Percentiles rank a stretch among this genome's conserved stretches.
Conservation (phyloP, 495 filamentous ascomycete species). For the Penicillium arizonense region DNA sequence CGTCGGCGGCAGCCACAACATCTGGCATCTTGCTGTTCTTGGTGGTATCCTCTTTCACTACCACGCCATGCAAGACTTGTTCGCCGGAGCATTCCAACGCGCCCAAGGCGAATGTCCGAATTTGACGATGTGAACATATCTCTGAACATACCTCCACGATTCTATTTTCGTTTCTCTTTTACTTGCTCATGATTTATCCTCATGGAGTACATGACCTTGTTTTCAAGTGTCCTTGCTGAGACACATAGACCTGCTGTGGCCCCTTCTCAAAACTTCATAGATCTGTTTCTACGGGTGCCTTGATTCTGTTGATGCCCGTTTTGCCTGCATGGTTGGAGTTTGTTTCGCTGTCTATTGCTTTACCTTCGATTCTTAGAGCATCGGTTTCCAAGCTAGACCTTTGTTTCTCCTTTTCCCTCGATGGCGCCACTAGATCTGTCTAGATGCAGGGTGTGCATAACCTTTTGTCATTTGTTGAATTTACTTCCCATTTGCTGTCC, state of each 20-base stretch:
- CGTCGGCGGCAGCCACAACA: constrained; percentile 89
- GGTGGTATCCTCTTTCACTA: constrained; percentile 98
- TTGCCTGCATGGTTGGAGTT: constrained; percentile 10
- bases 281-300: background rate
- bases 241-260: constrained; percentile 2
- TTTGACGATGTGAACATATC: constrained; percentile 18
- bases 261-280: background rate
- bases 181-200: constrained; percentile 2
- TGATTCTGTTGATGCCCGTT: constrained; percentile 1
- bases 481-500: background rate
- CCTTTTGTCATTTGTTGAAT: background rate
- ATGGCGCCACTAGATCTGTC: background rate
- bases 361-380: constrained; percentile 1
- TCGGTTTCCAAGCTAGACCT: background rate
- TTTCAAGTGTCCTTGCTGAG: background rate
- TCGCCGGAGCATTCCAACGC: constrained; percentile 76
- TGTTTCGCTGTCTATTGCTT: background rate
- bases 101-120: constrained; percentile 57
- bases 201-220: background rate
- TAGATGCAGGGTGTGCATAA: background rate
- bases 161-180: constrained; percentile 2
- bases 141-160: constrained; percentile 1
- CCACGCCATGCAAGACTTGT: constrained; percentile 92
- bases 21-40: constrained; percentile 95
- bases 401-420: background rate